phyloP scores from a whole-genome alignment of 768 basidiomycete genomes.

The Lactifluus volemus region DNA sequence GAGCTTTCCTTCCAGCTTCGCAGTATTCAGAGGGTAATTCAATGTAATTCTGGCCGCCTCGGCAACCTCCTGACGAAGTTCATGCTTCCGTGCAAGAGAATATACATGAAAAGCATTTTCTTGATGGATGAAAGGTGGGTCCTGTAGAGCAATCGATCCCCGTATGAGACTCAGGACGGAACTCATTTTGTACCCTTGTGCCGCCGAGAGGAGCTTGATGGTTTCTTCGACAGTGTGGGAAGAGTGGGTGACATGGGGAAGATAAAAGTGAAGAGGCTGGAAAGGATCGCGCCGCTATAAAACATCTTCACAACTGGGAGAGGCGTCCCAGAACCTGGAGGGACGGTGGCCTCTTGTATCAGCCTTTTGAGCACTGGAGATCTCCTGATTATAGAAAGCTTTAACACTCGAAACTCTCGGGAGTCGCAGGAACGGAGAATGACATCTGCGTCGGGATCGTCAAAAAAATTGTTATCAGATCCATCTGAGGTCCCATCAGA shows the following conservation, averaged over 20 bases:
- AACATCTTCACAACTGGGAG: not conserved
- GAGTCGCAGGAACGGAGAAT: not conserved
- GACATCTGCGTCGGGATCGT: constrained; percentile 9
- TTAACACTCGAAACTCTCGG: not conserved
- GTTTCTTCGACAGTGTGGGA: not conserved
- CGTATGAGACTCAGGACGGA: not conserved
- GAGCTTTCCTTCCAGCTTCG: not conserved
- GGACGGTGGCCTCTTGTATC: not conserved
- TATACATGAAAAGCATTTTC: not conserved
- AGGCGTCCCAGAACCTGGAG: not conserved
- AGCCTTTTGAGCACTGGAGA: not conserved
- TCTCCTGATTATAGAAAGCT: not conserved
- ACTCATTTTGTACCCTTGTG: not conserved
- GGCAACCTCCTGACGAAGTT: not conserved
- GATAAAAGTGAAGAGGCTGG: not conserved
- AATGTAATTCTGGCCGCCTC: not conserved
- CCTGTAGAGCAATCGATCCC: not conserved
- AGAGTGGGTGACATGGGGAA: not conserved
- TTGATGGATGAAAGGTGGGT: not conserved
- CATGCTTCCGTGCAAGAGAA: constrained; percentile 1
- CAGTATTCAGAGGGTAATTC: not conserved
- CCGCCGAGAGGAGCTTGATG: constrained; percentile 1
- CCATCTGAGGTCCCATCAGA: no score
- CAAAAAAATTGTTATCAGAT: not conserved
- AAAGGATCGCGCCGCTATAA: not conserved